phyloP scores from a whole-genome alignment of 2,329 filamentous ascomycete species.

The Cadophora sp. region DNA sequence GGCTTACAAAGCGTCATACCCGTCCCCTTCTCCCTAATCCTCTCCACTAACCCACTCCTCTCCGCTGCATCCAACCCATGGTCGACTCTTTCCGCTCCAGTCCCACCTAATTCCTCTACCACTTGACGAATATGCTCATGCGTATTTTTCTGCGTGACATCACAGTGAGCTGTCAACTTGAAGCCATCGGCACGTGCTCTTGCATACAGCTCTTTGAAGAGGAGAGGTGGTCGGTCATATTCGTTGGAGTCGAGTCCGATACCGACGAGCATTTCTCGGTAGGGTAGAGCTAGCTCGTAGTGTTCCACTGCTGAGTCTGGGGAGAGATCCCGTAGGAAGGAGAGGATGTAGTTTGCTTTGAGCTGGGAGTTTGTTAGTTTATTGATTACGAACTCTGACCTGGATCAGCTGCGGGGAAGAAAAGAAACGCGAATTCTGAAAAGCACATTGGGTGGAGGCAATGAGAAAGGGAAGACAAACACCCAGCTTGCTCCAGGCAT shows the following conservation, averaged over 20 bases:
- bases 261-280: slow-evolving; percentile 50
- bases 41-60: slow-evolving; percentile 57
- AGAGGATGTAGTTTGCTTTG: slow-evolving; percentile 67
- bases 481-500: slow-evolving; percentile 63
- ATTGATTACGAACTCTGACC: background rate
- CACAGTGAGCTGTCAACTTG: slow-evolving; percentile 69
- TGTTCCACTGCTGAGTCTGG: slow-evolving; percentile 57
- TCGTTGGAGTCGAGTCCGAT: slow-evolving; percentile 72
- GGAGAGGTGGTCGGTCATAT: slow-evolving; percentile 56
- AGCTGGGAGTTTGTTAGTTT: slow-evolving; percentile 23
- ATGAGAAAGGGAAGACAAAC: slow-evolving; percentile 50
- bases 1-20: slow-evolving; percentile 67
- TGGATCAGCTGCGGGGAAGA: background rate
- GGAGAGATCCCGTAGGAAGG: slow-evolving; percentile 73
- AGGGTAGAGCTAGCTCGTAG: slow-evolving; percentile 48
- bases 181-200: slow-evolving; percentile 59
- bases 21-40: slow-evolving; percentile 47
- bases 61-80: slow-evolving; percentile 70
- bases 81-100: slow-evolving; percentile 71
- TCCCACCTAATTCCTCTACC: slow-evolving; percentile 58
- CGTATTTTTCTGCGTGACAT: slow-evolving; percentile 71
- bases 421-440: background rate
- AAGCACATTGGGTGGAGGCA: background rate
- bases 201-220: slow-evolving; percentile 66
- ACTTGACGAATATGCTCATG: slow-evolving; percentile 62